Base-by-base conservation (phyloP, 2,329 filamentous ascomycete species). In the Claviceps africana region DNA sequence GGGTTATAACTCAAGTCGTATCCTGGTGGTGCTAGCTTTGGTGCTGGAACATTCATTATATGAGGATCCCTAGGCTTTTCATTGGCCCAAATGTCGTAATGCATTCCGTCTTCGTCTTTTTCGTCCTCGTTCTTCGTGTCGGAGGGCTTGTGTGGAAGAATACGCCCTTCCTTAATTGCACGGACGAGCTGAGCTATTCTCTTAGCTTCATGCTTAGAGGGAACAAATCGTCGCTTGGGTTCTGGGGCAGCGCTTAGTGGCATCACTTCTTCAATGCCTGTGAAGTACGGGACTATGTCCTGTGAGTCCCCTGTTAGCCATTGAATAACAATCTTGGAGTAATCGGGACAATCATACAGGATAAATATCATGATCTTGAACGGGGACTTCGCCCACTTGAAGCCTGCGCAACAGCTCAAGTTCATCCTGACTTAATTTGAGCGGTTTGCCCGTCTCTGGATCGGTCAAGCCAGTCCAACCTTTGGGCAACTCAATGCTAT, bases 1-100 rank as follows among this genome's bases (percentile, higher is more conserved):
- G 93, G 93, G 68, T 97, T 95, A 67, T 98, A 97, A 63, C 88
- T 95, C 66, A 96, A 81, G 62, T 95, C 90, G 66, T 95, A 96
- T 50, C 89, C 89, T 30, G 93, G 93, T 39, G 93, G 91, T 30
- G 91, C 83, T 48, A 94, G 76, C 66, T 98, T 98, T 5, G 93
- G 93, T 1, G 93, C 91, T 17, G 93, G 86, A 51, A 97, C 85
- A 63, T 96, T 88, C 90, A 97, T 97, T 37, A 86, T 75, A 66
- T 97, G 87, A 55, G 90, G 85, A 35, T 86, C 81, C 59, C 85
- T 79, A 11, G 88, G 81, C 59, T 85, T 80, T 67, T 98, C 91
- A 62, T 97, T 87, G 51, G 91, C 88, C 93, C 93, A 98, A 51
- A 98, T 79, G 64, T 98, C 93, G 63, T 89, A 95, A 62, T 82